A percentile compares a stretch with the other conserved stretches of the same genome.
Evolutionary conservation across 2,329 filamentous ascomycete genomes (phyloP).

Genomic region (Botrytis elliptica): DNA sequence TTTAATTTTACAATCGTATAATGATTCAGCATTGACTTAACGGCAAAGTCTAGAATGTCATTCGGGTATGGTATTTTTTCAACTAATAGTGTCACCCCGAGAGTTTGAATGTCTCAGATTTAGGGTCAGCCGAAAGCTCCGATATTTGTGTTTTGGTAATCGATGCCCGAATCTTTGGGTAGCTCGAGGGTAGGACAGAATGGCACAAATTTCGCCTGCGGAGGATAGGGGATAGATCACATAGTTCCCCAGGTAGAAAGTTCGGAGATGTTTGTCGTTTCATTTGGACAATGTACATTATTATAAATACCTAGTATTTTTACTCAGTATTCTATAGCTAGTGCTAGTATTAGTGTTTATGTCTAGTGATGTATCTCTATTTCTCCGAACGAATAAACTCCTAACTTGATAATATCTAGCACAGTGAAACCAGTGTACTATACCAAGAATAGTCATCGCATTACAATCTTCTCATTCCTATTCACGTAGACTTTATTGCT

Average conservation of each 20-base stretch:
- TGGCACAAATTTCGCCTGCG: not conserved
- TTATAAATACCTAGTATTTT: not conserved
- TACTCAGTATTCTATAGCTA: not conserved
- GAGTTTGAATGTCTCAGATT: not conserved
- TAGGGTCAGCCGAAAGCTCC: not conserved
- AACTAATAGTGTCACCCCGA: not conserved
- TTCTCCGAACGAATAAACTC: not conserved
- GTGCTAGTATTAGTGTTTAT: not conserved
- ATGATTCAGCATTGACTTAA: not conserved
- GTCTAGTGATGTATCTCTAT: not conserved
- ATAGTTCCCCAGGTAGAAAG: not conserved
- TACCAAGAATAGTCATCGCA: not conserved
- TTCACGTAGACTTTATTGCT: not conserved
- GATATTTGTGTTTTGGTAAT: not conserved
- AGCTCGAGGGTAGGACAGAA: not conserved
- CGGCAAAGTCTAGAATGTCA: not conserved
- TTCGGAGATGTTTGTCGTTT: not conserved
- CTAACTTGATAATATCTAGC: not conserved
- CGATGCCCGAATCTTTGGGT: not conserved
- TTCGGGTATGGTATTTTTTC: not conserved
- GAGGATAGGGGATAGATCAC: not conserved
- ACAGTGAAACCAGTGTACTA: not conserved
- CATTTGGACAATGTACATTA: not conserved
- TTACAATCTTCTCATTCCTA: not conserved
- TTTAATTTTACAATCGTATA: not conserved